These are phyloP conservation scores for Epichloe gansuensis DNA, from an alignment of 2,329 filamentous ascomycete genomes.

Conservation along the genomic window DNA sequence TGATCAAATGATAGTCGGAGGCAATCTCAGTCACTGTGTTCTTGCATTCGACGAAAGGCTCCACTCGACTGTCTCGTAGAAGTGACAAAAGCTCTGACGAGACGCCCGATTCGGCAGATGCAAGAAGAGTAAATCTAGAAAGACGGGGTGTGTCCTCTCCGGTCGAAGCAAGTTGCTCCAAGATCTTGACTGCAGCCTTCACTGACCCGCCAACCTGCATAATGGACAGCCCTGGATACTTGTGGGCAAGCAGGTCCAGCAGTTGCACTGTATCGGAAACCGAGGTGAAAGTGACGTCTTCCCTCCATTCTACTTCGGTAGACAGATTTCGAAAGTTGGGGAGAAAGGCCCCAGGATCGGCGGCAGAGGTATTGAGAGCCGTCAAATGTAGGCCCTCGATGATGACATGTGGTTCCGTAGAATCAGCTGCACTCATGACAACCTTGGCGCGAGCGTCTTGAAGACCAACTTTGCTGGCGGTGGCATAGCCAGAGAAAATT, in stretches of 20 bases:
- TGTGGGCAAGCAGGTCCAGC: conserved; percentile 24
- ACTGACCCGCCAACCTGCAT: conserved; percentile 24
- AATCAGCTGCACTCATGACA: conserved; percentile 25
- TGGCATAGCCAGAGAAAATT: conserved; percentile 29
- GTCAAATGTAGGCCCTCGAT: conserved; percentile 34
- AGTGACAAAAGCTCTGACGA: conserved; percentile 2
- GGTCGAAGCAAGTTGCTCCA: conserved; percentile 15
- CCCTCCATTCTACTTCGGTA: conserved; percentile 34
- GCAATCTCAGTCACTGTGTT: conserved; percentile 10
- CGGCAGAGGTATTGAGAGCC: conserved; percentile 16
- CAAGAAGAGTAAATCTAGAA: conserved; percentile 20
- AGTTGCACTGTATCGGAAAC: conserved; percentile 14
- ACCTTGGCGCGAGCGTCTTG: conserved; percentile 30
- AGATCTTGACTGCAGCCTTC: conserved; percentile 10
- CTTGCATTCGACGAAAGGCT: conserved; percentile 18
- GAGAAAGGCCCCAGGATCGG: conserved; percentile 25
- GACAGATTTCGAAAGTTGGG: conserved; percentile 37
- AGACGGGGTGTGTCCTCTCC: conserved; percentile 19
- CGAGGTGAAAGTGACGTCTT: conserved; percentile 19
- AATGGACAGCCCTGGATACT: conserved; percentile 24
- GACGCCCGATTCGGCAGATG: conserved; percentile 2
- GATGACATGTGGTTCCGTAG: conserved; percentile 23
- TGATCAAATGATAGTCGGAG: conserved; percentile 22
- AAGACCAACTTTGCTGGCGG: conserved; percentile 21
- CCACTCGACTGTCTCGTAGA: conserved; percentile 8